These are phyloP conservation scores for Colletotrichum eremochloae DNA, from an alignment of 2,329 filamentous ascomycete genomes.

Conservation along the genomic window DNA sequence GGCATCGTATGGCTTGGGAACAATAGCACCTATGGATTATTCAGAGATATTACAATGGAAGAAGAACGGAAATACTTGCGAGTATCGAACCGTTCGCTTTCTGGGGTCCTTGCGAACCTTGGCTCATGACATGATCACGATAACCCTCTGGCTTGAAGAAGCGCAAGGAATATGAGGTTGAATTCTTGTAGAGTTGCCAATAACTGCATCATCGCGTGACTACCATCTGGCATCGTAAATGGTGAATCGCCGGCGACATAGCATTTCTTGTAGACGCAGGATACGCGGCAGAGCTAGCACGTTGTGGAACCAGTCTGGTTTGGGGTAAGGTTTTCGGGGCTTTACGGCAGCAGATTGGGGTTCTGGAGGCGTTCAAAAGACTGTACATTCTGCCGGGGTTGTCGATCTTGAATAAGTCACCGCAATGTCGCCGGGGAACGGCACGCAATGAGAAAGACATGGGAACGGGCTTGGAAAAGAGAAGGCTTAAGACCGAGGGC, in stretches of 20 bases:
- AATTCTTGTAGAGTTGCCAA: slow-evolving; percentile 3
- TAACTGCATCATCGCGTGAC: slow-evolving; percentile 11
- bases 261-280: slow-evolving; percentile 4
- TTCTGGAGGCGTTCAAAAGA: background rate
- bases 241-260: slow-evolving; percentile 4
- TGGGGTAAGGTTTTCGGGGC: background rate
- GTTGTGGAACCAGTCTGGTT: background rate
- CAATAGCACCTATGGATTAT: background rate
- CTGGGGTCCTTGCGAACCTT: slow-evolving; percentile 1
- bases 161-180: background rate
- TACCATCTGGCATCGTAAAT: background rate
- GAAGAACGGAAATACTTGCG: background rate
- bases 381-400: background rate
- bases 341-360: background rate
- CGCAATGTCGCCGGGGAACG: slow-evolving; percentile 26
- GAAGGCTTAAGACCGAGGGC: background rate
- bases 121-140: slow-evolving; percentile 16
- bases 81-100: slow-evolving; percentile 6
- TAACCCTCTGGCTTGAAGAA: background rate
- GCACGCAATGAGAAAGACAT: background rate
- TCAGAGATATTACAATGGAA: slow-evolving; percentile 11
- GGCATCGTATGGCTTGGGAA: slow-evolving; percentile 4
- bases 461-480: background rate
- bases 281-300: background rate
- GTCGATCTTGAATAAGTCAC: slow-evolving; percentile 17